A percentile compares a stretch with the other conserved stretches of the same genome.
Conservation (phyloP, 306 rosid genomes). For the Oxytropis ochrocephala region DNA sequence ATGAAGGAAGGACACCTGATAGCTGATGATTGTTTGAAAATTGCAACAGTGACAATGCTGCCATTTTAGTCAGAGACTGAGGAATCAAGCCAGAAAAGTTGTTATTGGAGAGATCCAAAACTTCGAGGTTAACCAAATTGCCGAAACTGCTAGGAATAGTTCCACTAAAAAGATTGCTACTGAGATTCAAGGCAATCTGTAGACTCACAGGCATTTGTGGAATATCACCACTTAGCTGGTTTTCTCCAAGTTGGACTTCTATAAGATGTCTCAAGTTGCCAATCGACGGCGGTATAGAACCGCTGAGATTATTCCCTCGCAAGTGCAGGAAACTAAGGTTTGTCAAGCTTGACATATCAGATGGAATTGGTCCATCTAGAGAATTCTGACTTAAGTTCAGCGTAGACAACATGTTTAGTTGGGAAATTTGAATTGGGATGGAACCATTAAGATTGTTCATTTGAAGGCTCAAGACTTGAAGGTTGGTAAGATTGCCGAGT, state of each 20-base stretch:
- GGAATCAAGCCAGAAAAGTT: slow-evolving; percentile 55
- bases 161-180: slow-evolving; percentile 56
- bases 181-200: slow-evolving; percentile 70
- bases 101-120: slow-evolving; percentile 85
- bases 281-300: slow-evolving; percentile 44
- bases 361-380: slow-evolving; percentile 57
- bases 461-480: slow-evolving; percentile 62
- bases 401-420: slow-evolving; percentile 16
- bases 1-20: slow-evolving; percentile 41
- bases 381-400: slow-evolving; percentile 66
- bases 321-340: slow-evolving; percentile 37
- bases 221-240: slow-evolving; percentile 46
- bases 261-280: slow-evolving; percentile 13
- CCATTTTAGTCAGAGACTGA: not conserved
- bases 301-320: slow-evolving; percentile 48
- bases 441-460: slow-evolving; percentile 42
- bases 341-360: slow-evolving; percentile 28
- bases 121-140: slow-evolving; percentile 27
- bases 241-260: slow-evolving; percentile 71
- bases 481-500: slow-evolving; percentile 44
- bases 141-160: slow-evolving; percentile 37
- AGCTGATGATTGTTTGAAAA: slow-evolving; percentile 51
- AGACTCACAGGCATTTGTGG: slow-evolving; percentile 51
- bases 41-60: slow-evolving; percentile 38
- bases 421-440: slow-evolving; percentile 44